Evolutionary conservation across 176 grass and related monocot species (phyloP).

Genomic region (Rhynchospora pubera): DNA sequence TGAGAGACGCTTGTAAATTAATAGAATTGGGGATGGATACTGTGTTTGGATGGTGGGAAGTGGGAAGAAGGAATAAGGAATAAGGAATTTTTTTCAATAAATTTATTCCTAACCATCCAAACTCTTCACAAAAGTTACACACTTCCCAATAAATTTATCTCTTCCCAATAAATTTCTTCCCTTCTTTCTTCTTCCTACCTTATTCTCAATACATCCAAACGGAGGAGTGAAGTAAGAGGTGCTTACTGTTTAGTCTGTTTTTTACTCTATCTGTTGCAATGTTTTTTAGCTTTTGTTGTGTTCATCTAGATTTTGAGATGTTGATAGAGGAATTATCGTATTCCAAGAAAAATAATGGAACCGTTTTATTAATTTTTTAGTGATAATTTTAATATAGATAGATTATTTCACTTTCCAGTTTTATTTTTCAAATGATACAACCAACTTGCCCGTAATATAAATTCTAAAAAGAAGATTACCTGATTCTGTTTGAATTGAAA

Average conservation of each 20-base stretch:
- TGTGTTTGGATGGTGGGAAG: too few species aligned
- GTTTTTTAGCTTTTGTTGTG: background rate
- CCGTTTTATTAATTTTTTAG: background rate
- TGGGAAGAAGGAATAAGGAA: too few species aligned
- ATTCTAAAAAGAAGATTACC: background rate
- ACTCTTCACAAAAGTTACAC: too few species aligned
- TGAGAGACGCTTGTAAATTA: background rate
- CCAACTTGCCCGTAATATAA: background rate
- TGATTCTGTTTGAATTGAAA: background rate
- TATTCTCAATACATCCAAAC: too few species aligned
- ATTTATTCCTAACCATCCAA: too few species aligned
- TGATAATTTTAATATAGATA: background rate
- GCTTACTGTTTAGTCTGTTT: background rate
- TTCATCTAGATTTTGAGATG: background rate
- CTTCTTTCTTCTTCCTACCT: too few species aligned
- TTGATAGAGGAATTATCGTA: background rate
- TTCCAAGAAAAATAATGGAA: background rate
- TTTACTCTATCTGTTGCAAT: background rate
- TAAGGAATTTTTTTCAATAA: too few species aligned
- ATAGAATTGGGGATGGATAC: background rate
- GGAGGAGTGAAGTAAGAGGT: background rate
- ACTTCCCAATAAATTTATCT: too few species aligned
- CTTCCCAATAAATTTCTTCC: too few species aligned
- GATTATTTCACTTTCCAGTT: background rate
- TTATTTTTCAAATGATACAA: background rate